Percentiles rank a stretch among this genome's conserved stretches.
These are phyloP conservation scores for Haematococcus sp. DNA, from an alignment of 139 green algal genomes.

Conservation along the genomic window DNA sequence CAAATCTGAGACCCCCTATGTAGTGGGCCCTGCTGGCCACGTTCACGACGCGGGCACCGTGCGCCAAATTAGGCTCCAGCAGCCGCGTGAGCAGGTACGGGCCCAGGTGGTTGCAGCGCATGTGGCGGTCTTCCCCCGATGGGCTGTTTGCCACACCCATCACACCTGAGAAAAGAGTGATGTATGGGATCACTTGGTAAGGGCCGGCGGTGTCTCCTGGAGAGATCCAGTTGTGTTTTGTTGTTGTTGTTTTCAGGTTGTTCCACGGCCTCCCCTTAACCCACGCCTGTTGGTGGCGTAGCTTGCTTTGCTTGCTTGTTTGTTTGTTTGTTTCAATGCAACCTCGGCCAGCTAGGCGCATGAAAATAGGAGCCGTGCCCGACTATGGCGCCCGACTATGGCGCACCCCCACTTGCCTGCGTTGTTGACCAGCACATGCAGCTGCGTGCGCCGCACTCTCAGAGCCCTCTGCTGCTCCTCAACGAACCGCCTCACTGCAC, in stretches of 20 bases:
- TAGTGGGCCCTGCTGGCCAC: conserved; percentile 20
- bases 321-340: no score
- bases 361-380: no score
- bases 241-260: no score
- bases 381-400: no score
- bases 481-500: conserved; percentile 44
- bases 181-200: no score
- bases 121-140: conserved; percentile 36
- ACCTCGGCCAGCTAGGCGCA: no score
- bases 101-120: conserved; percentile 56
- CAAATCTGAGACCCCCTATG: conserved; percentile 16
- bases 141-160: conserved; percentile 41
- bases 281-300: no score
- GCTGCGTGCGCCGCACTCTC: background rate
- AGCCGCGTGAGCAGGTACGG: conserved; percentile 64
- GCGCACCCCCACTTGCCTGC: conserved; percentile 26
- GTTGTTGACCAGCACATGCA: conserved; percentile 66
- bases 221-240: no score
- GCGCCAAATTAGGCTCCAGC: conserved; percentile 40
- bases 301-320: no score
- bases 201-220: no score
- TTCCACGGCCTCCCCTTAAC: no score
- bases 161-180: conserved; percentile 41
- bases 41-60: conserved; percentile 40
- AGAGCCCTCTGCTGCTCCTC: conserved; percentile 23